These are phyloP conservation scores for Erodium chrysanthum DNA, from an alignment of 441 rosid species.

Conservation along the genomic window DNA sequence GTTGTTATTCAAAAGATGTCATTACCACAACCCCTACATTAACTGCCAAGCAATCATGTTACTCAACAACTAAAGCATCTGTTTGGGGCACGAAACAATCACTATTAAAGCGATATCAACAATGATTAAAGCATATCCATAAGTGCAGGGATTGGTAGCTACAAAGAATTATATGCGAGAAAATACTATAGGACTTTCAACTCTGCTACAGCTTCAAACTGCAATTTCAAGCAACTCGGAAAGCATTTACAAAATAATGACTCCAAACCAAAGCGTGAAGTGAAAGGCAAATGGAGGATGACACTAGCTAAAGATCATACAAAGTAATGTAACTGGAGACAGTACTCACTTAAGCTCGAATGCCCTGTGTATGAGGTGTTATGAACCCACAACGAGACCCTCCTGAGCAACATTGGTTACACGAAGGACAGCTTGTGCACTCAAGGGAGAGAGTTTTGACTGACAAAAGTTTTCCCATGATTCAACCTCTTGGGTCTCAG, in stretches of 20 bases:
- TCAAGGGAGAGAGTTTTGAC: slow-evolving; percentile 64
- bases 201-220: not conserved
- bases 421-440: slow-evolving; percentile 76
- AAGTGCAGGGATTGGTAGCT: too few species aligned
- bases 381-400: slow-evolving; percentile 44
- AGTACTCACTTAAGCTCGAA: slow-evolving; percentile 21
- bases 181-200: slow-evolving; percentile 1
- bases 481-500: slow-evolving; percentile 31
- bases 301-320: not conserved
- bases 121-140: not conserved
- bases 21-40: too few species aligned
- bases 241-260: slow-evolving; percentile 13
- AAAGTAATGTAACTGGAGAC: not conserved
- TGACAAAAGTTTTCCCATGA: slow-evolving; percentile 74
- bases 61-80: too few species aligned
- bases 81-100: too few species aligned
- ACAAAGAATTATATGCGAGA: not conserved
- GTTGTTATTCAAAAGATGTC: too few species aligned
- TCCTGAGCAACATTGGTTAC: slow-evolving; percentile 57
- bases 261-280: slow-evolving; percentile 8
- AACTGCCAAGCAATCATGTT: too few species aligned
- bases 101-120: too few species aligned
- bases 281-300: not conserved
- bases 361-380: slow-evolving; percentile 11
- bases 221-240: slow-evolving; percentile 17